These are phyloP conservation scores for Boechera divaricarpa DNA, from an alignment of 345 rosid genomes.

Conservation along the genomic window DNA sequence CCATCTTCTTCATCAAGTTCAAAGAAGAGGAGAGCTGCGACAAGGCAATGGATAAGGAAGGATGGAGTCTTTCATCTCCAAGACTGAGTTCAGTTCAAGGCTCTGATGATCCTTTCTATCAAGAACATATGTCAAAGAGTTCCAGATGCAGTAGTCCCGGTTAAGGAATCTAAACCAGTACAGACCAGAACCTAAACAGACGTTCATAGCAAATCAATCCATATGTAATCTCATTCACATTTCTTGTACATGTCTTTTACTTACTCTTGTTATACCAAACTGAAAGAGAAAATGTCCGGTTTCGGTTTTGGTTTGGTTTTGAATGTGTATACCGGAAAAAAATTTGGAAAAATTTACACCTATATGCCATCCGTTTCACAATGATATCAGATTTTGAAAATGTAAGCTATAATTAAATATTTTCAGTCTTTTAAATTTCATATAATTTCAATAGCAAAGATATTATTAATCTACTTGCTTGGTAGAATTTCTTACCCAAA, in stretches of 20 bases:
- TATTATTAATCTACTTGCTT: no score
- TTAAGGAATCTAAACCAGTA: constrained; percentile 45
- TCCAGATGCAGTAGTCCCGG: constrained; percentile 48
- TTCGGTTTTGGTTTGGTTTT: constrained; percentile 25
- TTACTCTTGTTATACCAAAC: constrained; percentile 23
- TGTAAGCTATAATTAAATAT: no score
- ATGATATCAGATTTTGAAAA: no score
- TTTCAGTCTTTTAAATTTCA: no score
- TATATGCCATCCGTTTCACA: background rate
- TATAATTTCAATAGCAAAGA: no score
- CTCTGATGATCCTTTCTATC: constrained; percentile 82
- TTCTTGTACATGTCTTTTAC: constrained; percentile 19
- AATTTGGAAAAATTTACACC: background rate
- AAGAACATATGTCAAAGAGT: constrained; percentile 60
- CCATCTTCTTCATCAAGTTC: constrained; percentile 73
- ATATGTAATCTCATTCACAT: constrained; percentile 20
- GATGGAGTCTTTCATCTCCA: constrained; percentile 74
- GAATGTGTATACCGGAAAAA: constrained; percentile 18
- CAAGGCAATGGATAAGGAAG: constrained; percentile 55
- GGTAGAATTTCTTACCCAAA: background rate
- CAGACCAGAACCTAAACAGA: constrained; percentile 1
- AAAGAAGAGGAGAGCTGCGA: constrained; percentile 66
- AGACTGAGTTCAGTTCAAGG: constrained; percentile 77
- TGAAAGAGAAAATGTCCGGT: constrained; percentile 19
- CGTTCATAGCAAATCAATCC: constrained; percentile 36